Evolutionary conservation across 805 yeast genomes (phyloP), one percentile per base, ranked within the genome.

Genomic region (Hanseniaspora singularis): DNA sequence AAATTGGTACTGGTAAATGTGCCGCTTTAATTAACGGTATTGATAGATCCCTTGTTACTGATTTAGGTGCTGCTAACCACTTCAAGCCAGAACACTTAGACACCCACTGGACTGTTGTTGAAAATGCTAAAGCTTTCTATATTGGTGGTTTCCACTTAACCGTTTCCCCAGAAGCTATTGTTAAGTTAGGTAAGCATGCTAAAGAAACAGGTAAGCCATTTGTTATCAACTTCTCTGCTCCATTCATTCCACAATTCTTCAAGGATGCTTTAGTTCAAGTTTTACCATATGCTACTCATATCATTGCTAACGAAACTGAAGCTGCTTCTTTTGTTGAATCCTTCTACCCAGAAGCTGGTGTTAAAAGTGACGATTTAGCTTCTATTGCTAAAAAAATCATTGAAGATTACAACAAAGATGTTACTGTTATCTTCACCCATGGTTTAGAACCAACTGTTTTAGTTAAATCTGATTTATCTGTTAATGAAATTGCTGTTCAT

Each of bases 121-220:
- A 85, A 67, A 71, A 69, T 42, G 97, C 89, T 51, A 71, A 78
- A 64, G 73, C 71, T 58, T 92, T 69, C 73, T 92, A 92, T 75
- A 82, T 92, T 61, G 98, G 97, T 59, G 99, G 99, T n/a, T 92
- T 79, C 85, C 99, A 92, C 67, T 74, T 92, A 68, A 92, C 99
- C 49, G 99, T 92, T 49, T 84, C 95, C 54, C 96, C 95, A 54
- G 94, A 81, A 51, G 96, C 98, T 49, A 92, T 92, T 60, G 71
- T 74, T 56, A 77, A 79, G 50, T 73, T 92, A 57, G 98, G 96
- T 56, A 74, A 86, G 67, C 95, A 92, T 63, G 96, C 97, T 54
- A 82, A 92, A 52, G 82, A 71, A 51, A 73, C 68, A 59, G 77
- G 81, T 73, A 85, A 85, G 70, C 72, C 76, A 51, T 82, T 86